Conservation (phyloP, 306 rosid genomes). For the Crataegus laevigata region DNA sequence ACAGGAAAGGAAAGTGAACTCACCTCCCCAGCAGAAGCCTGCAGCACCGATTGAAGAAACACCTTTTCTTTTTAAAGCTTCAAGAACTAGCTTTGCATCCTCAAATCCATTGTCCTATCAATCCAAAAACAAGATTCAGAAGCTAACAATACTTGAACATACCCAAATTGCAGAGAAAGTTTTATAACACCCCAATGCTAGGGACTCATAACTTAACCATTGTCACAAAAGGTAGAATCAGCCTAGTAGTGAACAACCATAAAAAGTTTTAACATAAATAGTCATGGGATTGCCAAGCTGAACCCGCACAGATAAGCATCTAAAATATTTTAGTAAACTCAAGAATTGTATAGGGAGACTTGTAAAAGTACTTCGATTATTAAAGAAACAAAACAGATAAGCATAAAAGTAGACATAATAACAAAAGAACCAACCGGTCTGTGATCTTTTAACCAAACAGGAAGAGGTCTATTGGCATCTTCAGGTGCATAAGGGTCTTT, state of each 20-base stretch:
- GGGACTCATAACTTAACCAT: background rate
- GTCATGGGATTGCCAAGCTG: background rate
- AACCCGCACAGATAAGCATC: background rate
- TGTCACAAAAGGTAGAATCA: background rate
- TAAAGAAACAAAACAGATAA: background rate
- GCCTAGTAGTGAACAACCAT: background rate
- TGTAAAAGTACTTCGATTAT: background rate
- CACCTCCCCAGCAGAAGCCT: constrained; percentile 74
- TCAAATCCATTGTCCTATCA: constrained; percentile 40
- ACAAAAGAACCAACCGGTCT: constrained; percentile 38
- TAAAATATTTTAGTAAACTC: background rate
- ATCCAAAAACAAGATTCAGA: background rate
- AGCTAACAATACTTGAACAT: background rate
- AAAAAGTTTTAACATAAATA: background rate
- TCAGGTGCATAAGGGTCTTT: constrained; percentile 49
- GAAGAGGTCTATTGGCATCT: constrained; percentile 24
- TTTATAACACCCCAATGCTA: background rate
- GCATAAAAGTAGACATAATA: background rate
- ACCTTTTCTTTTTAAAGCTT: constrained; percentile 44
- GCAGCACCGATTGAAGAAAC: constrained; percentile 42
- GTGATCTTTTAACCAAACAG: constrained; percentile 53
- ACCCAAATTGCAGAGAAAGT: background rate
- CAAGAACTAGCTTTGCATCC: constrained; percentile 37
- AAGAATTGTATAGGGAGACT: background rate
- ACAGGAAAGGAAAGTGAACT: background rate